Base-by-base conservation (phyloP, 2,329 filamentous ascomycete genomes). In the Neofusicoccum cordaticola region DNA sequence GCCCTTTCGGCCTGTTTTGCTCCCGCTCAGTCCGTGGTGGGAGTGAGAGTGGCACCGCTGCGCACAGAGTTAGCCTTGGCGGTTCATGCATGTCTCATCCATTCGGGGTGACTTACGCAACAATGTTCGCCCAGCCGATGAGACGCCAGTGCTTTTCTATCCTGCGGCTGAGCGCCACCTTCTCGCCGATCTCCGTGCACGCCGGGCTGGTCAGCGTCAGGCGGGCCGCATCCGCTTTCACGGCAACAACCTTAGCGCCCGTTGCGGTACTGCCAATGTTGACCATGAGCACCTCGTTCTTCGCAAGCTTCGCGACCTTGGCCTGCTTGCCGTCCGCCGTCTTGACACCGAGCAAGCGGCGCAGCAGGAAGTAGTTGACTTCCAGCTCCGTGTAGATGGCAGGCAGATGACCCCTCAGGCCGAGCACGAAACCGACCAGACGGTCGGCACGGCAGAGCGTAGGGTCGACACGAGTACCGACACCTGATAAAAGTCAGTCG, bases 221-320 rank as follows among this genome's bases (percentile, higher is more conserved):
- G 84, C 97, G 97, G 65, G 95, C 95, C 65, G 93, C 94, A 86
- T 99, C 95, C 75, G 94, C 93, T 86, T 95, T 97, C 77, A 98
- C 96, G 73, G 92, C 94, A 66, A 95, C 87, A 62, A 99, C 92
- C 87, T 98, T 99, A 71, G 95, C 95, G 80, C 95, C 95, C 13
- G 94, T 97, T 52, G 95, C 96, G 9, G 94, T 98, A 42, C 92
- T 97, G 67, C 95, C 95, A 77, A 99, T 99, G 85, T 99, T 99
- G 70, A 99, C 95, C 95, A 99, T 98, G 80, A 99, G 90, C 74
- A 98, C 93, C 80, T 99, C 95, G 82, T 97, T 97, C 88, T 98
- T 99, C 65, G 93, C 85, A 69, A 99, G 85, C 84, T 99, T 99
- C 73, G 93, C 93, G 70, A 99, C 95, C 89, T 99, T 99, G 75